phyloP scores from a whole-genome alignment of 805 yeast genomes.

The Torulaspora franciscae region DNA sequence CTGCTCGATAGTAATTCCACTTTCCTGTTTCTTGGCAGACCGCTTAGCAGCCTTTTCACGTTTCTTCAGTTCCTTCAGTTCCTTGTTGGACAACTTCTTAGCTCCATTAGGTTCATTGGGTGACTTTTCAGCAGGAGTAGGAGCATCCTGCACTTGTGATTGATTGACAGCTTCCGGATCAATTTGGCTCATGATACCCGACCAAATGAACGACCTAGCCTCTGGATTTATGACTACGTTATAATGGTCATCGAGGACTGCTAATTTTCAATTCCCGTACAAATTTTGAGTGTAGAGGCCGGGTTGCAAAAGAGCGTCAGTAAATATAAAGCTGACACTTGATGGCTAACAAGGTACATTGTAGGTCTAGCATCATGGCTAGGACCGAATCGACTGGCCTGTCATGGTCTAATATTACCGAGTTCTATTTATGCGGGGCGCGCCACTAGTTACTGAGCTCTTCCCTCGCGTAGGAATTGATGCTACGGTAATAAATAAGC shows the following conservation, averaged over 20 bases:
- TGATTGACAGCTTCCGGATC: not conserved
- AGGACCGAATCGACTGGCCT: too few relatives aligned
- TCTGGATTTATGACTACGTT: not conserved
- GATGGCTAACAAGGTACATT: too few relatives aligned
- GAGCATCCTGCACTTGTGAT: not conserved
- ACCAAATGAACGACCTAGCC: not conserved
- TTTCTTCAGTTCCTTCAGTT: conserved; percentile 82
- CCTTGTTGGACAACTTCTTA: conserved; percentile 59
- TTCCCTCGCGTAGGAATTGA: not conserved
- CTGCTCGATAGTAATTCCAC: conserved; percentile 46
- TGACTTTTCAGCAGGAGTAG: conserved; percentile 3
- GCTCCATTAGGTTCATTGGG: conserved; percentile 17
- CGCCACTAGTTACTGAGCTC: too few relatives aligned
- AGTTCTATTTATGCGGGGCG: too few relatives aligned
- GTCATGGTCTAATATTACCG: too few relatives aligned
- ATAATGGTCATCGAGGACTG: not conserved
- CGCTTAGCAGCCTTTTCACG: conserved; percentile 88
- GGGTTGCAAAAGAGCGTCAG: not conserved
- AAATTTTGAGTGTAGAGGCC: not conserved
- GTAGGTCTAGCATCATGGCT: too few relatives aligned
- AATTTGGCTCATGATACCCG: conserved; percentile 2
- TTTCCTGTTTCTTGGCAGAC: conserved; percentile 76
- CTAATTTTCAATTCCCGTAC: not conserved
- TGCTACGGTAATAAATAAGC: not conserved
- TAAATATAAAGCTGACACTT: not conserved